Evolutionary conservation across 129 eudicot genomes (phyloP), one percentile per base, ranked within the genome.

Genomic region (Lactuca saligna): DNA sequence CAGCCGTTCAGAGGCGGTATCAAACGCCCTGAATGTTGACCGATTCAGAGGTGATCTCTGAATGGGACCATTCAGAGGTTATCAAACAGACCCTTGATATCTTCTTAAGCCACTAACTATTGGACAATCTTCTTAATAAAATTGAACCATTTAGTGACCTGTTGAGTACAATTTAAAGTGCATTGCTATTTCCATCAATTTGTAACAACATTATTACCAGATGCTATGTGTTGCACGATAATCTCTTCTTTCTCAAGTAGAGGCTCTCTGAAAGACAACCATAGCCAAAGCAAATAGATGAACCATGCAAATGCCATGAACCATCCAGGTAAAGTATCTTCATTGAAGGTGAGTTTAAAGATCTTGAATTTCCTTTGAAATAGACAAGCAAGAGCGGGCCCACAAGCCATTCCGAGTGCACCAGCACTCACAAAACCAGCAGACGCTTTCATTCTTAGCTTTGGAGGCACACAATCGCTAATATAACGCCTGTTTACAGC

Each of bases 341-440:
- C 72, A 74, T 75, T 85, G 54, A 81, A 85, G 3, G 90, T 85
- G 59, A 85, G 53, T n/a, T 20, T 49, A 59, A 74, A 75, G 15
- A 85, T 42, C 44, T 71, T 85, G 64, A 85, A 85, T 31, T 68
- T 65, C 3, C 75, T 76, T 74, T 85, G 90, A 57, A 85, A 78
- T 48, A 85, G 54, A 70, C 86, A 78, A 41, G 90, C 90, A 75
- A 85, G 84, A 57, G 90, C 90, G 10, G 90, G 90, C 48, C 86
- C 90, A 64, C 86, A 85, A 29, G 86, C 90, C 82, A 85, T 85
- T 34, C 90, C 90, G 66, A 85, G 90, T 6, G 90, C 90, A 69
- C 90, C 79, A 2, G 90, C 90, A 70, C 84, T 67, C 62, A 85
- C 86, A 4, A 85, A 85, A 37, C 84, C 86, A 4, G 90, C 90